phyloP scores from a whole-genome alignment of 805 yeast genomes.

The Kuraishia piskuri region DNA sequence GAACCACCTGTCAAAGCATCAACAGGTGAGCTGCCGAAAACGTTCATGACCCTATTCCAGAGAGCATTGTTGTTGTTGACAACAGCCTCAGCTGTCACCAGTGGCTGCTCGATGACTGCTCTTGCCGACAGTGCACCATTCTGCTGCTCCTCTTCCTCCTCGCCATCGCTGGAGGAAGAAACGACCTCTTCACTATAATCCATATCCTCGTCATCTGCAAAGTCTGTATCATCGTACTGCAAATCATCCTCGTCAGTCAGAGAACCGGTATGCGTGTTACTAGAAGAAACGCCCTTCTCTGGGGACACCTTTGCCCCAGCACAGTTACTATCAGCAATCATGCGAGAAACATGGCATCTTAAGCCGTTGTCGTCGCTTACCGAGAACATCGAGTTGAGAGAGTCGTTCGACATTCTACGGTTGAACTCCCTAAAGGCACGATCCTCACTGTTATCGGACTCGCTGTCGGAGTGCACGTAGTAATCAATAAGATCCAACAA shows the following conservation, averaged over 20 bases:
- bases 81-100: background rate
- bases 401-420: conserved; percentile 20
- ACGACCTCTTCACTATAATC: conserved; percentile 8
- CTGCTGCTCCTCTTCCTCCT: conserved; percentile 11
- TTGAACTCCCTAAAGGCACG: conserved; percentile 3
- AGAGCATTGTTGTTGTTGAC: conserved; percentile 6
- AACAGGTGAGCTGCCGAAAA: conserved; percentile 9
- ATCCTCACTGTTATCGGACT: conserved; percentile 3
- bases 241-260: background rate
- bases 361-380: conserved; percentile 14
- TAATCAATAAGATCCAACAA: conserved; percentile 24
- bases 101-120: conserved; percentile 6
- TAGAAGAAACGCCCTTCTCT: background rate
- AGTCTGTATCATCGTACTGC: conserved; percentile 1
- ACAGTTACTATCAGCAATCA: conserved; percentile 3
- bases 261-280: background rate
- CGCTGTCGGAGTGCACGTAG: conserved; percentile 1
- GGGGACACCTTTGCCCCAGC: background rate
- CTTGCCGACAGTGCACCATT: conserved; percentile 6
- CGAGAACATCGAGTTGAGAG: conserved; percentile 12
- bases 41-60: conserved; percentile 23
- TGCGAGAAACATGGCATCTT: conserved; percentile 13
- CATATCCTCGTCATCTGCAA: conserved; percentile 9
- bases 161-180: background rate
- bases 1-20: conserved; percentile 4